phyloP scores from a whole-genome alignment of 495 filamentous ascomycete species.

The Haplographium delicatum region DNA sequence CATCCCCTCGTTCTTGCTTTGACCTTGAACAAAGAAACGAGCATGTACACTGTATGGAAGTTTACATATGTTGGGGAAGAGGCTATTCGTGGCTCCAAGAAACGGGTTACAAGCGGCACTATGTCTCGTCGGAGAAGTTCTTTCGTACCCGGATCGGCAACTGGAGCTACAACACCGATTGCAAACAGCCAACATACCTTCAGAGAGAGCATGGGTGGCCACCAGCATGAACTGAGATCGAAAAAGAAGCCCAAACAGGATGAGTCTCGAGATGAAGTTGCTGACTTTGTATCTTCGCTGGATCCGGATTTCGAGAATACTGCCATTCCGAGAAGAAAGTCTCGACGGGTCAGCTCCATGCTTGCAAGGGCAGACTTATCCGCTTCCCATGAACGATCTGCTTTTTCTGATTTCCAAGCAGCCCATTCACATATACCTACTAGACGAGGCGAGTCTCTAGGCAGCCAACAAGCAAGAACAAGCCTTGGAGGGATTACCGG shows the following conservation, averaged over 20 bases:
- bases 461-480: constrained; percentile 55
- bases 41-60: constrained; percentile 74
- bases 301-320: constrained; percentile 71
- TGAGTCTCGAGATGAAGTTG: constrained; percentile 32
- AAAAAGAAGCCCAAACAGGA: constrained; percentile 35
- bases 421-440: constrained; percentile 40
- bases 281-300: constrained; percentile 65
- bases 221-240: constrained; percentile 37
- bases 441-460: constrained; percentile 68
- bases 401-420: constrained; percentile 64
- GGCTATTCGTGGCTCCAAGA: constrained; percentile 41
- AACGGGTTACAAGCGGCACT: constrained; percentile 39
- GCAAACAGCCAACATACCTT: constrained; percentile 43
- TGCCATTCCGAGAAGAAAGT: constrained; percentile 64
- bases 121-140: constrained; percentile 76
- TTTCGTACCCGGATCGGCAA: constrained; percentile 67
- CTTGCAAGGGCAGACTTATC: constrained; percentile 88
- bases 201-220: constrained; percentile 45
- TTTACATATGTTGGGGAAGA: constrained; percentile 59
- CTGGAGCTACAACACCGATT: constrained; percentile 76
- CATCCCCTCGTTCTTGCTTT: constrained; percentile 68
- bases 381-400: constrained; percentile 63
- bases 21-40: constrained; percentile 69
- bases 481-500: constrained; percentile 34
- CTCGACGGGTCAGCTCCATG: constrained; percentile 85